These are phyloP conservation scores for Malus fusca DNA, from an alignment of 306 rosid genomes.

Conservation along the genomic window DNA sequence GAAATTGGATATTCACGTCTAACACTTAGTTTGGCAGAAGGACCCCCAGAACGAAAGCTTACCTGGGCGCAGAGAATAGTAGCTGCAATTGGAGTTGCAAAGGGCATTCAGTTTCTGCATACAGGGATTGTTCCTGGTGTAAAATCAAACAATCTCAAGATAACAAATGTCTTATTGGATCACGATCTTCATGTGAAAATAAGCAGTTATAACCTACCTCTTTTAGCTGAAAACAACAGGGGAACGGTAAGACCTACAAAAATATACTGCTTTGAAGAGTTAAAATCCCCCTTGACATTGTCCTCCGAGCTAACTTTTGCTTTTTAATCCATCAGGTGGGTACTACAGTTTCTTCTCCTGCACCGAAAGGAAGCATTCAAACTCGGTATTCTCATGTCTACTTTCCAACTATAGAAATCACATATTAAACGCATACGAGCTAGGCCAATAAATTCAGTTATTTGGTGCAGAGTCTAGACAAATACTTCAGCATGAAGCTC, in stretches of 20 bases:
- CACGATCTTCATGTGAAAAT: slow-evolving; percentile 66
- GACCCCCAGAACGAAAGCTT: slow-evolving; percentile 45
- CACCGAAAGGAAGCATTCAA: slow-evolving; percentile 51
- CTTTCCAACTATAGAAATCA: neutral
- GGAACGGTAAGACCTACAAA: slow-evolving; percentile 40
- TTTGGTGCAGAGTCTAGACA: no score
- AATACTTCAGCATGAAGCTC: no score
- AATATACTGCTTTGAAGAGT: neutral
- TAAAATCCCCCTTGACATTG: neutral
- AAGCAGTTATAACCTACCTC: slow-evolving; percentile 64
- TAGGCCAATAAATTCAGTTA: no score
- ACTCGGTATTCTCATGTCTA: slow-evolving; percentile 33
- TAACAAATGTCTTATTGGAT: slow-evolving; percentile 71
- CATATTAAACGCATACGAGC: no score
- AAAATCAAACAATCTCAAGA: slow-evolving; percentile 67
- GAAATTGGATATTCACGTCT: neutral
- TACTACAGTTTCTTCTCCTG: slow-evolving; percentile 34
- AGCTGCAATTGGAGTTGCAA: slow-evolving; percentile 75
- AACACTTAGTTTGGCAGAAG: slow-evolving; percentile 38
- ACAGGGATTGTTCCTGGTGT: slow-evolving; percentile 91
- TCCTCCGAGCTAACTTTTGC: slow-evolving; percentile 5
- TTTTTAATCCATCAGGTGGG: slow-evolving; percentile 36
- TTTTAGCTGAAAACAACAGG: slow-evolving; percentile 38
- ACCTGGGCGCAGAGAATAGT: slow-evolving; percentile 78
- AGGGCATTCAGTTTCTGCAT: slow-evolving; percentile 90